These are phyloP conservation scores for Rubus idaeus DNA, from an alignment of 306 rosid genomes.

Conservation along the genomic window DNA sequence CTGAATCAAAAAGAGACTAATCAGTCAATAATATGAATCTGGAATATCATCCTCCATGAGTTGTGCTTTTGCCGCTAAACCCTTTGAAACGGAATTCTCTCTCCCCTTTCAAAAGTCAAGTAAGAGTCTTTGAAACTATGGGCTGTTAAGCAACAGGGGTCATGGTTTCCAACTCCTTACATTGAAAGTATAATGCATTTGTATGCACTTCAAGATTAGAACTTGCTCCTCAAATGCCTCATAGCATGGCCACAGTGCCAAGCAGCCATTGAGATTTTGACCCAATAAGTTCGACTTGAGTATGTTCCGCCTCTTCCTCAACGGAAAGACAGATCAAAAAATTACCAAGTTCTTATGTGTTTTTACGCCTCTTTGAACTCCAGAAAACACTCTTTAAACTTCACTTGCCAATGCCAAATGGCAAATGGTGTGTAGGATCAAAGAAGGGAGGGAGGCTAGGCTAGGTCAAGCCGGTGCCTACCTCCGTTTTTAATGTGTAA, in stretches of 20 bases:
- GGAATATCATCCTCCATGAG: not conserved
- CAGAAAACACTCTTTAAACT: not conserved
- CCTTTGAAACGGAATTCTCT: not conserved
- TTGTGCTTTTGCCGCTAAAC: not conserved
- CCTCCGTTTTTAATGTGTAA: slow-evolving; percentile 12
- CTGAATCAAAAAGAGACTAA: no score
- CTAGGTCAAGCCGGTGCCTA: slow-evolving; percentile 26
- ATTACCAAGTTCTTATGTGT: not conserved
- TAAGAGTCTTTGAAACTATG: not conserved
- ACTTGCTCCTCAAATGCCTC: not conserved
- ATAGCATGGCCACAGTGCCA: not conserved
- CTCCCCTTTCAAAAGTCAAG: not conserved
- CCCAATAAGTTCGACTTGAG: not conserved
- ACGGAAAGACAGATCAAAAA: not conserved
- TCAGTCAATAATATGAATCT: not conserved
- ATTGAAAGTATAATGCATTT: not conserved
- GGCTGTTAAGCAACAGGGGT: not conserved
- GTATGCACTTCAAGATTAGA: not conserved
- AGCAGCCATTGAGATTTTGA: not conserved
- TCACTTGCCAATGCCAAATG: not conserved
- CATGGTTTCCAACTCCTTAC: not conserved
- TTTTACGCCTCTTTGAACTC: not conserved
- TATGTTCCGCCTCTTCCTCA: not conserved
- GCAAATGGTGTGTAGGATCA: not conserved
- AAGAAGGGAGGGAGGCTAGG: not conserved